Percentiles rank a stretch among this genome's conserved stretches.
These are phyloP conservation scores for Arctium lappa DNA, from an alignment of 129 eudicot genomes.

Conservation along the genomic window DNA sequence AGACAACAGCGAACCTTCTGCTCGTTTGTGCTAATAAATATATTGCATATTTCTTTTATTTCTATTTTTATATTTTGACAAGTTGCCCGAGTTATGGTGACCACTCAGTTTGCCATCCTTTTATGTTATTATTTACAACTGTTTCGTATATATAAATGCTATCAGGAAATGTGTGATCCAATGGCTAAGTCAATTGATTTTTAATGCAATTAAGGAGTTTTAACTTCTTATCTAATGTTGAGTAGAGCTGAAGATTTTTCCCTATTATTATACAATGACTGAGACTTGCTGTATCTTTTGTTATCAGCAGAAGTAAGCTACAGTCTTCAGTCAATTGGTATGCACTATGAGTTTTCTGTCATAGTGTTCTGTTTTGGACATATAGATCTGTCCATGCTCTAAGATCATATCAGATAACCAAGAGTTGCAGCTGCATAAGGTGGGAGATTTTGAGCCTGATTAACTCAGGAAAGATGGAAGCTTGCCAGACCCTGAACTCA, in stretches of 20 bases:
- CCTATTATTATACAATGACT: constrained; percentile 7
- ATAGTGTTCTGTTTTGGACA: constrained; percentile 11
- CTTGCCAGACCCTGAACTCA: constrained; percentile 35
- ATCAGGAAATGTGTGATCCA: constrained; percentile 10
- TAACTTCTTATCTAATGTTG: not conserved
- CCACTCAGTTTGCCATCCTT: not conserved
- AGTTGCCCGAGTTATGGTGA: not conserved
- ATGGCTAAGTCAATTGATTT: not conserved
- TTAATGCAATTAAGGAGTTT: not conserved
- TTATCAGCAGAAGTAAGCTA: constrained; percentile 20
- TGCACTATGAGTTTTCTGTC: constrained; percentile 6
- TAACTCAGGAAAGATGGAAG: constrained; percentile 46
- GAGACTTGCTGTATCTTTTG: constrained; percentile 26
- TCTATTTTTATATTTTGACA: not conserved
- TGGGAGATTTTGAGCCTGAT: constrained; percentile 19
- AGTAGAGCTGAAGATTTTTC: not conserved
- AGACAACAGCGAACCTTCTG: not conserved
- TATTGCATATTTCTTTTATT: not conserved
- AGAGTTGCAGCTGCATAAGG: constrained; percentile 22
- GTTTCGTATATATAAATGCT: constrained; percentile 7
- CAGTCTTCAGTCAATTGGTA: constrained; percentile 3
- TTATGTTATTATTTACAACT: not conserved
- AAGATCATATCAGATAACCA: constrained; percentile 16
- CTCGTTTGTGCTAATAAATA: not conserved
- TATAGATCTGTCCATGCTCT: not conserved